Conservation (phyloP, 163 green algal genomes). For the Trebouxia gelatinosa region DNA sequence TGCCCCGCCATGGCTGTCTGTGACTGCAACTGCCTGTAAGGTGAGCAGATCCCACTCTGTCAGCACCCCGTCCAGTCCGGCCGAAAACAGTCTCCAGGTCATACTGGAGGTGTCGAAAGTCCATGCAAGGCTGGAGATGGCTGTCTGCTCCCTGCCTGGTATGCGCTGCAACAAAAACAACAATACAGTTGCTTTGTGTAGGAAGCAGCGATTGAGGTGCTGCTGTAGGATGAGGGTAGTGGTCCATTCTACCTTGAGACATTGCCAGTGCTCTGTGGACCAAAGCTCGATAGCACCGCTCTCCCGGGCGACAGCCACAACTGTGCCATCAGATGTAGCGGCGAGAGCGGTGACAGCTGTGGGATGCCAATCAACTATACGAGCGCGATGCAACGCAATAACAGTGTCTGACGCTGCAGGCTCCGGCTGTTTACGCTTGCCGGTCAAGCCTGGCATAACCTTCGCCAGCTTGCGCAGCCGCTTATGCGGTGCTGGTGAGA, state of each 20-base stretch:
- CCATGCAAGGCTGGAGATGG: constrained; percentile 71
- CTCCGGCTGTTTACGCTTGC: constrained; percentile 8
- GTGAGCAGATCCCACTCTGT: constrained; percentile 64
- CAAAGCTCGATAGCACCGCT: constrained; percentile 86
- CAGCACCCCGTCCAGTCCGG: constrained; percentile 74
- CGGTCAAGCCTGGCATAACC: background rate
- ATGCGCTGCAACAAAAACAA: constrained; percentile 55
- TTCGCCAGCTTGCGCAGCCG: background rate
- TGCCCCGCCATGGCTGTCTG: constrained; percentile 80
- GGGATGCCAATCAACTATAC: constrained; percentile 80
- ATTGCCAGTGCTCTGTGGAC: constrained; percentile 62
- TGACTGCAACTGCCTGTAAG: constrained; percentile 30
- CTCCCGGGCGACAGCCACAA: constrained; percentile 77
- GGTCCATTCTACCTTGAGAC: constrained; percentile 52
- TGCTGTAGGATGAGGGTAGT: background rate
- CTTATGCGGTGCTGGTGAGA: too few species aligned
- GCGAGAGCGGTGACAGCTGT: constrained; percentile 70
- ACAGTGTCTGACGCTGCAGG: background rate
- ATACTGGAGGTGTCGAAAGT: constrained; percentile 41
- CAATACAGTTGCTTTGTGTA: background rate
- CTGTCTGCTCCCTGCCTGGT: constrained; percentile 53
- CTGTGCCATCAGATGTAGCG: constrained; percentile 62
- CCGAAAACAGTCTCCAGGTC: constrained; percentile 69
- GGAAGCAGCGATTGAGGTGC: background rate
- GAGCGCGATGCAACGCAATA: constrained; percentile 69